Base-by-base conservation (phyloP, 345 rosid species). In the Gossypium anomalum region DNA sequence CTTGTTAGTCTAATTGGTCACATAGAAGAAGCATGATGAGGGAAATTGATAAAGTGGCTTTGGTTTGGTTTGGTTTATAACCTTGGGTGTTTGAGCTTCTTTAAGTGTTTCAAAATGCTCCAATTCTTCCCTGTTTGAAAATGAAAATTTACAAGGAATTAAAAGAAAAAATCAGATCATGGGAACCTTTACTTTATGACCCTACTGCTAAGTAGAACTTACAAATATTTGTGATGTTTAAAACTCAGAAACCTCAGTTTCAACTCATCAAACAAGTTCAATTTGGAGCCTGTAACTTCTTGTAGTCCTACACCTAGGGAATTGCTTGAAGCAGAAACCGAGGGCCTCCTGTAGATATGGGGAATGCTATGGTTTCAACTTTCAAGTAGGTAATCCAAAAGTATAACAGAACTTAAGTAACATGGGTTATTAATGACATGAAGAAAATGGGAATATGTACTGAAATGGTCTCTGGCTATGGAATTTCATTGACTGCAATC, bases 1-100 rank as follows among this genome's bases (percentile, higher is more conserved):
- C 68, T 22, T 75, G 80, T 84, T 64, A 89, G 87, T 52, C 41
- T 41, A 74, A 53, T 60, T 70, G 43, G 41, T 75, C 49, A 34
- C 6, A 41, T 27, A 9, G 72, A 62, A 38, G 1, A 49, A 51
- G 4, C 63, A 59, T 22, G 62, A 22, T 57, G 44, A 34, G 41
- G 17, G 55, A 74, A 48, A 13, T 57, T 53, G 7, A 41, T 12
- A 7, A 34, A 66, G 4, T 11, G n/a, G 16, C 38, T 34, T 34
- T 34, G 38, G 41, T 4, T 48, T 16, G 56, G 56, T 16, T 52
- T 52, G 34, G 23, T 72, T 29, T 2, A 7, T 74, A 53, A 94
- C 98, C 94, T 94, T 90, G 60, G 98, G 98, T 77, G 98, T 79
- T 86, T 94, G 95, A 81, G 86, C 86, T 79, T 82, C 70, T 48